Evolutionary conservation across 192 early-diverging fungal genomes (phyloP).

Genomic region (Entophlyctis luteolus): DNA sequence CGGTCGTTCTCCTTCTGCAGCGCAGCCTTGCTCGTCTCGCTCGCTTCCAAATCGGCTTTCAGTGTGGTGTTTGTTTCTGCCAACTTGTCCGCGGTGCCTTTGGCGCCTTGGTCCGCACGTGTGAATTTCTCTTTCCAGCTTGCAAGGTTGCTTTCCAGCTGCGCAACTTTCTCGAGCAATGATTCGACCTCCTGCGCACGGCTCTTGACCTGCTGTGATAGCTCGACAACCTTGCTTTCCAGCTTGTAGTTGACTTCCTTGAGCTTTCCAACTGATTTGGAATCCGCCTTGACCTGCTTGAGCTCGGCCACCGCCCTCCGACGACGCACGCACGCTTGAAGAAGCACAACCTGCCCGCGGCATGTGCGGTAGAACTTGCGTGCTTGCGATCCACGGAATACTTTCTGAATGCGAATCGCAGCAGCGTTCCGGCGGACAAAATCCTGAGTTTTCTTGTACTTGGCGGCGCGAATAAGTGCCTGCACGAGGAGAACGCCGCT

Average conservation of each 20-base stretch:
- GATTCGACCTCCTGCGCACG: slow-evolving; percentile 67
- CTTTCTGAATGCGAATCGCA: slow-evolving; percentile 72
- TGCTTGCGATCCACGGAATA: slow-evolving; percentile 62
- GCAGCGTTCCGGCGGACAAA: slow-evolving; percentile 61
- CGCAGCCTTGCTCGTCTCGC: slow-evolving; percentile 55
- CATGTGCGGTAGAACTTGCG: slow-evolving; percentile 58
- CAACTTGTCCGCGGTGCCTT: slow-evolving; percentile 46
- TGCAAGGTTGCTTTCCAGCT: slow-evolving; percentile 62
- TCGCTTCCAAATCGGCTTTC: slow-evolving; percentile 51
- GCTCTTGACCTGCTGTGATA: slow-evolving; percentile 73
- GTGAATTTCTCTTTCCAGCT: slow-evolving; percentile 71
- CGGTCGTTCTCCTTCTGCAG: slow-evolving; percentile 60
- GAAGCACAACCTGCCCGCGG: slow-evolving; percentile 55
- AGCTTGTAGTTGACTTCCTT: slow-evolving; percentile 91
- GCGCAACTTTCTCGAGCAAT: slow-evolving; percentile 52
- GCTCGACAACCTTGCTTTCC: slow-evolving; percentile 93
- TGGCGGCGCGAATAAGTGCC: slow-evolving; percentile 32
- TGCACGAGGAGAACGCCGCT: slow-evolving; percentile 43
- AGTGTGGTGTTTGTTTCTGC: slow-evolving; percentile 56
- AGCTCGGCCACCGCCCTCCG: slow-evolving; percentile 67
- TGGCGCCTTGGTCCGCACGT: slow-evolving; percentile 56
- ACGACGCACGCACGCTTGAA: slow-evolving; percentile 82
- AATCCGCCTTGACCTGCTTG: slow-evolving; percentile 72
- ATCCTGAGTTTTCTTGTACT: slow-evolving; percentile 53
- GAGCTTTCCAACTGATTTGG: slow-evolving; percentile 83